Evolutionary conservation across 345 rosid species (phyloP).

Genomic region (Boechera divaricarpa): DNA sequence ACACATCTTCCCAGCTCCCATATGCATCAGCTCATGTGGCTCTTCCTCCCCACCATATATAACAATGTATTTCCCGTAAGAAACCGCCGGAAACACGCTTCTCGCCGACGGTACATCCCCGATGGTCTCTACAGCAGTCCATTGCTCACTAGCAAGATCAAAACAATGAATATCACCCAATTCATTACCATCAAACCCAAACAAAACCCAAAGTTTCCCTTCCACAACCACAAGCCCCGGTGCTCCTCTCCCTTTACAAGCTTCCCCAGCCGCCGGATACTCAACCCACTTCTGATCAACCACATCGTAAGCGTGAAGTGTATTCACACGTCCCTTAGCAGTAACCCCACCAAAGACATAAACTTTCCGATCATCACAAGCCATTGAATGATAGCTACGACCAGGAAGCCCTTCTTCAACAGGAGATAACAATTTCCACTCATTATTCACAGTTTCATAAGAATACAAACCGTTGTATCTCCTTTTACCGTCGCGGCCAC

Average conservation of each 20-base stretch:
- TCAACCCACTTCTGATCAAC: conserved; percentile 43
- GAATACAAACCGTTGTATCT: conserved; percentile 37
- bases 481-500: conserved; percentile 43
- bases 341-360: conserved; percentile 47
- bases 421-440: conserved; percentile 34
- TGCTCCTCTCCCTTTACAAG: conserved; percentile 47
- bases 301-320: conserved; percentile 37
- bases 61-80: conserved; percentile 32
- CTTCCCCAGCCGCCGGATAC: conserved; percentile 45
- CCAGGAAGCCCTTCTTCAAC: conserved; percentile 39
- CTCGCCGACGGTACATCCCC: conserved; percentile 40
- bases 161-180: conserved; percentile 45
- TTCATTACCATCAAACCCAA: conserved; percentile 42
- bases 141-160: neutral
- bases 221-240: conserved; percentile 42
- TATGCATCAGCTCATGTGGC: conserved; percentile 47
- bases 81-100: conserved; percentile 43
- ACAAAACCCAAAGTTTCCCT: conserved; percentile 44
- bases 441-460: conserved; percentile 33
- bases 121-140: conserved; percentile 39
- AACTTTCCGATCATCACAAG: conserved; percentile 36
- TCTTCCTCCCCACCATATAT: conserved; percentile 48
- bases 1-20: conserved; percentile 44
- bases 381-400: conserved; percentile 46
- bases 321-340: conserved; percentile 39